phyloP scores from a whole-genome alignment of 352 stramenopile genomes.

The Globisporangium cystogenes region DNA sequence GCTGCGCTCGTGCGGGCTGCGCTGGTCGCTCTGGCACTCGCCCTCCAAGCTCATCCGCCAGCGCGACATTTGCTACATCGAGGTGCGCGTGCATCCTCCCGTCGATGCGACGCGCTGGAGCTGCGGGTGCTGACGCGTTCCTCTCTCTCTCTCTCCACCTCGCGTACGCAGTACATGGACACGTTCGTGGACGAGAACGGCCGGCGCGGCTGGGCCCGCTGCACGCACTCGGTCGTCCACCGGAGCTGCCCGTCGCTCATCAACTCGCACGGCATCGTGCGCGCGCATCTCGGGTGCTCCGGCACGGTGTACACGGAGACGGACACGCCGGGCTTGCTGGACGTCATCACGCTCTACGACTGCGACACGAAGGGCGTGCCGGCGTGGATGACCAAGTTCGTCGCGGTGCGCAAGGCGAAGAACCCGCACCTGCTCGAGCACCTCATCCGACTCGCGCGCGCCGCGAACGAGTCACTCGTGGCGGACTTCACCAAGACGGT shows the following conservation, averaged over 20 bases:
- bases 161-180: conserved; percentile 36
- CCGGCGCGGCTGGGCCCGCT: conserved; percentile 48
- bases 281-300: conserved; percentile 50
- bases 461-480: conserved; percentile 34
- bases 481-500: conserved; percentile 34
- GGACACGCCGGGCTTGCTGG: conserved; percentile 34
- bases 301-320: conserved; percentile 59
- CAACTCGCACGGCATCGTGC: conserved; percentile 47
- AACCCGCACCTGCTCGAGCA: conserved; percentile 58
- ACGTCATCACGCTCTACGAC: conserved; percentile 57
- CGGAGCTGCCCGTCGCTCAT: conserved; percentile 49
- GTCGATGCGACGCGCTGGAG: not conserved
- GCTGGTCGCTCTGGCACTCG: conserved; percentile 62
- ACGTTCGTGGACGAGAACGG: conserved; percentile 51
- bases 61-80: conserved; percentile 55
- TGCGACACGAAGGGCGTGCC: conserved; percentile 54
- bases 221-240: conserved; percentile 60
- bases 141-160: too few relatives aligned
- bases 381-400: conserved; percentile 59
- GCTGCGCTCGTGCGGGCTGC: conserved; percentile 45
- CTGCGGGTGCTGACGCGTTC: not conserved
- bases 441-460: conserved; percentile 47
- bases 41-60: conserved; percentile 53
- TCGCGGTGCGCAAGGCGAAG: conserved; percentile 48
- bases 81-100: conserved; percentile 19